Base-by-base conservation (phyloP, 805 yeast species). In the Myxozyma nipponensis region DNA sequence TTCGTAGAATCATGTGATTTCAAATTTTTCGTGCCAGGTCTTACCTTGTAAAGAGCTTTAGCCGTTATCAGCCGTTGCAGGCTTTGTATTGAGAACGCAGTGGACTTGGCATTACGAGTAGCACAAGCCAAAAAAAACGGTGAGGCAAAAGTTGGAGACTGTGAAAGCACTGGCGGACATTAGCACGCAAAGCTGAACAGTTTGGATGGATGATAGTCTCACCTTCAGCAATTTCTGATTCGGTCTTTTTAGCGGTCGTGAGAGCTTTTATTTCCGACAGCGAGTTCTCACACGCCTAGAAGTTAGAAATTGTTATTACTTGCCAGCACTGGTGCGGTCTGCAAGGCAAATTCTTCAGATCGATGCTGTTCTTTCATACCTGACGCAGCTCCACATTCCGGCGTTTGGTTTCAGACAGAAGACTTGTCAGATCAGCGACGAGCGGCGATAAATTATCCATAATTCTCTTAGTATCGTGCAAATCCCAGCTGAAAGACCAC, bases 101-200 rank as follows among this genome's bases (percentile, higher is more conserved):
- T 79, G 56, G 85, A 74, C 62, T 87, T 87, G 6, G 85, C 82
- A 66, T 84, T 87, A 44, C 85, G 77, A 0, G 91, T 76, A 9
- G 81, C 77, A 59, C 95, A 84, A 0, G 95, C 82, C 42, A 82
- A 65, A 10, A 86, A 64, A 52, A 87, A 82, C 0, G 97, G 96
- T 2, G 73, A 69, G 3, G 81, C 74, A 59, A 84, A 81, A 39
- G 77, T 79, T 0, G 79, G 71, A 52, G 76, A 72, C 24, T 72
- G 66, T 1, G 77, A 58, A 21, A 82, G 65, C 4, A 63, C 69
- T 49, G 42, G 43, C 5, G 39, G 41, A 32, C 25, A 17, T 42
- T 39, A 49, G n/a, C n/a, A 39, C 7, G 13, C 32, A 13, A 7
- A 28, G 7, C 7, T 7, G 32, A 7, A 28, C 10, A 28, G 7